Conservation (phyloP, 495 filamentous ascomycete genomes). For the Astrothelium macrocarpum region DNA sequence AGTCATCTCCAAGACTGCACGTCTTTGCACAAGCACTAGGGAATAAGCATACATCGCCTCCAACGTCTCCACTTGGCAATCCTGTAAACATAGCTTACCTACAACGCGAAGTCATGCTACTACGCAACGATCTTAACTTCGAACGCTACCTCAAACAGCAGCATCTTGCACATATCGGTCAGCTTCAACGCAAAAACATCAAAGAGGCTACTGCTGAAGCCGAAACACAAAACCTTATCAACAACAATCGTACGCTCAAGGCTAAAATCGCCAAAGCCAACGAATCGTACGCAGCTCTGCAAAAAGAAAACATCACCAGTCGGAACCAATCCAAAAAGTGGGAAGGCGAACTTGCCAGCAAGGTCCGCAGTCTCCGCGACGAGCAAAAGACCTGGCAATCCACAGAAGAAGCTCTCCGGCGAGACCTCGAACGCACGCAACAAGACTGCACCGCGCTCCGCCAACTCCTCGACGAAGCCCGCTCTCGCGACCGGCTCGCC, state of each 20-base stretch:
- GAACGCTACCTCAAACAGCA: constrained; percentile 68
- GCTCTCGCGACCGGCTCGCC: constrained; percentile 48
- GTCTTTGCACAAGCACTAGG: constrained; percentile 22
- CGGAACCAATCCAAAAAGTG: constrained; percentile 59
- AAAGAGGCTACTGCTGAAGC: constrained; percentile 60
- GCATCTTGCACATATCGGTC: constrained; percentile 64
- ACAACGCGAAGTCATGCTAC: constrained; percentile 53
- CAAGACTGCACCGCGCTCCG: constrained; percentile 47
- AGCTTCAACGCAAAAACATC: constrained; percentile 56
- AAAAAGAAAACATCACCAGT: constrained; percentile 54
- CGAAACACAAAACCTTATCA: constrained; percentile 65
- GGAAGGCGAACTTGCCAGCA: constrained; percentile 53
- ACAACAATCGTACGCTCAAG: constrained; percentile 60
- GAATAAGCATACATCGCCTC: background rate
- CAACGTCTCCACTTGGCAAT: constrained; percentile 29
- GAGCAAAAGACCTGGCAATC: constrained; percentile 56
- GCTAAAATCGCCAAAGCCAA: constrained; percentile 59
- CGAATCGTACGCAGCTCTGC: constrained; percentile 49
- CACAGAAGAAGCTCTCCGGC: constrained; percentile 43
- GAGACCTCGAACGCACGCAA: constrained; percentile 42
- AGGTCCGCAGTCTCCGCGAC: constrained; percentile 50
- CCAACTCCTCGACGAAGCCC: constrained; percentile 49
- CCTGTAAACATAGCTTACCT: constrained; percentile 39
- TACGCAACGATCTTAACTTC: constrained; percentile 67
- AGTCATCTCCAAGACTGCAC: constrained; percentile 18